These are phyloP conservation scores for Podaxis sp. DNA, from an alignment of 768 basidiomycete genomes.

Conservation along the genomic window DNA sequence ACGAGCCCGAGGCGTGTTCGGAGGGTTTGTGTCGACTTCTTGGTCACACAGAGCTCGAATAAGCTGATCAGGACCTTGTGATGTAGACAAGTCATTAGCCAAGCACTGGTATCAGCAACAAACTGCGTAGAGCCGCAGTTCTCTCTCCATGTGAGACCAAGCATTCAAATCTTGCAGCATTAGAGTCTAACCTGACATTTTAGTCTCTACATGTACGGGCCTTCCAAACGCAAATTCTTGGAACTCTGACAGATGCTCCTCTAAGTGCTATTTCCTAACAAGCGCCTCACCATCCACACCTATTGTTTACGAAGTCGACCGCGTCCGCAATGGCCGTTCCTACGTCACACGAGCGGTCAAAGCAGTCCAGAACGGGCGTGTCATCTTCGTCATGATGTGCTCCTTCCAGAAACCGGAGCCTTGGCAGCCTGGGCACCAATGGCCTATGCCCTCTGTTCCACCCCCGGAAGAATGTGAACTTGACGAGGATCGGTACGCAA, in stretches of 20 bases:
- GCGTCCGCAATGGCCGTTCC: slow-evolving; percentile 69
- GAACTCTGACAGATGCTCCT: neutral
- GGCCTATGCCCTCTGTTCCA: slow-evolving; percentile 60
- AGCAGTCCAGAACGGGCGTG: slow-evolving; percentile 50
- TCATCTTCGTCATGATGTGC: slow-evolving; percentile 63
- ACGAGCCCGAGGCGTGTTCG: slow-evolving; percentile 72
- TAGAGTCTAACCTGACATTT: slow-evolving; percentile 1
- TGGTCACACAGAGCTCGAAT: neutral
- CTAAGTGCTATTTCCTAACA: slow-evolving; percentile 77
- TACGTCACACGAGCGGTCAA: slow-evolving; percentile 68
- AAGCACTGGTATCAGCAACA: slow-evolving; percentile 80
- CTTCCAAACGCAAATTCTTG: neutral
- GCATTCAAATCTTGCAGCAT: neutral
- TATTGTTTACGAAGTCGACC: slow-evolving; percentile 77
- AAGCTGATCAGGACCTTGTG: neutral
- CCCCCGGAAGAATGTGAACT: slow-evolving; percentile 63
- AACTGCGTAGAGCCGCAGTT: slow-evolving; percentile 65
- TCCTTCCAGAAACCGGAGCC: slow-evolving; percentile 83
- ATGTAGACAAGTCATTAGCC: slow-evolving; percentile 77
- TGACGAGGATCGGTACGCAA: slow-evolving; percentile 43
- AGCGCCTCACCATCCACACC: slow-evolving; percentile 72
- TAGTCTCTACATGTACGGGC: slow-evolving; percentile 69
- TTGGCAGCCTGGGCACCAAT: slow-evolving; percentile 68
- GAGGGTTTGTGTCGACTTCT: slow-evolving; percentile 46
- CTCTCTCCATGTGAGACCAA: slow-evolving; percentile 64